These are phyloP conservation scores for Avena insularis DNA, from an alignment of 176 grass and related monocot genomes.

Conservation along the genomic window DNA sequence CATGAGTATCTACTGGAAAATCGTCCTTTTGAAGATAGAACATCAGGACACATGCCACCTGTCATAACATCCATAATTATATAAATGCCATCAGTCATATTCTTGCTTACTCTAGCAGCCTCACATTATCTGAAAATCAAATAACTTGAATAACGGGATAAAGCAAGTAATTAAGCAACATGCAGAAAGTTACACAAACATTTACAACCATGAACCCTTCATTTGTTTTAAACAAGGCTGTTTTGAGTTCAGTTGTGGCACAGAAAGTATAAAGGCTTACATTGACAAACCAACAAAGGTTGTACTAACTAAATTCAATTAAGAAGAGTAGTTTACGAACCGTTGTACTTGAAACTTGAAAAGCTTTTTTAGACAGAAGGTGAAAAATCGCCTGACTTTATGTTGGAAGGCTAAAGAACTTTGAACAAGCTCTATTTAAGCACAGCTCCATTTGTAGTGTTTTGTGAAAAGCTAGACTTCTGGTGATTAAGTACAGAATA, in stretches of 20 bases:
- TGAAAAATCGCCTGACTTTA: too few relatives aligned
- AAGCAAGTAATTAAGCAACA: constrained; percentile 8
- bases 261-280: constrained; percentile 15
- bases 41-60: constrained; percentile 92
- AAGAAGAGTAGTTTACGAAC: not conserved
- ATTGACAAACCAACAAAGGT: not conserved
- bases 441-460: not conserved
- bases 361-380: too few relatives aligned
- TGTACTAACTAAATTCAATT: not conserved
- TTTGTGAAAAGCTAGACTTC: constrained; percentile 3
- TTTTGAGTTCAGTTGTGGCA: not conserved
- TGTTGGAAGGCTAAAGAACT: too few relatives aligned
- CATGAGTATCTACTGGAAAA: constrained; percentile 96
- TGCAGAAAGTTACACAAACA: constrained; percentile 15
- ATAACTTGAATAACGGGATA: not conserved
- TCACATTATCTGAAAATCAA: not conserved
- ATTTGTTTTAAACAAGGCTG: constrained; percentile 28
- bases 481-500: not conserved
- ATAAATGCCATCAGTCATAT: constrained; percentile 12
- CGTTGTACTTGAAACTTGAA: not conserved
- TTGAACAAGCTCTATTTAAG: not conserved
- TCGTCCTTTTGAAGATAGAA: constrained; percentile 92
- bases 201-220: not conserved
- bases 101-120: constrained; percentile 23
- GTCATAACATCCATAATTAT: constrained; percentile 34